These are phyloP conservation scores for Beauveria scarabaeidicola DNA, from an alignment of 2,329 filamentous ascomycete genomes.

Conservation along the genomic window DNA sequence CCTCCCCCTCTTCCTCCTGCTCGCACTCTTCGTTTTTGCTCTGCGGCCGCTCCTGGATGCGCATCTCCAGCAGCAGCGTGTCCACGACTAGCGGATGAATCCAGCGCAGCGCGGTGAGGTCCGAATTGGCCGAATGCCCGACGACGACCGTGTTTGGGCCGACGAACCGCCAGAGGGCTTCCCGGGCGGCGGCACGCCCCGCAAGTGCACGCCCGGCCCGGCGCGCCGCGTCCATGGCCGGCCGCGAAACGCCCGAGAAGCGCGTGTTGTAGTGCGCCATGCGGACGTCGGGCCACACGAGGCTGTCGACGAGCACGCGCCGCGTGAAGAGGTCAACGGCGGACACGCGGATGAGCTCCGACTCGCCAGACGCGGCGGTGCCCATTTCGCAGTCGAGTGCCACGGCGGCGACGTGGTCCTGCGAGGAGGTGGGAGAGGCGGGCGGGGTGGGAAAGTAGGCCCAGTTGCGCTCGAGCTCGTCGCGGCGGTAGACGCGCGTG, in stretches of 20 bases:
- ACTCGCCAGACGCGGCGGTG: conserved; percentile 31
- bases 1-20: too few relatives aligned
- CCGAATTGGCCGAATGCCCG: conserved; percentile 34
- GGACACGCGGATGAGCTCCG: conserved; percentile 44
- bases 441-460: conserved; percentile 17
- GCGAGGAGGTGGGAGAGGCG: background rate
- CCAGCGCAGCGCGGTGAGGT: conserved; percentile 38
- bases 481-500: conserved; percentile 15
- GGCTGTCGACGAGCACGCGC: conserved; percentile 37
- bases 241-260: conserved; percentile 38
- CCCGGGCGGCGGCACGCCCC: conserved; percentile 34
- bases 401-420: conserved; percentile 21
- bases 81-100: conserved; percentile 38
- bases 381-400: conserved; percentile 51
- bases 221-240: conserved; percentile 29
- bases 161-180: conserved; percentile 34
- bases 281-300: conserved; percentile 38
- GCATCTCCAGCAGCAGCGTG: conserved; percentile 29
- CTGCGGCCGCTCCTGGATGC: conserved; percentile 13
- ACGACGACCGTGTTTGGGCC: conserved; percentile 39
- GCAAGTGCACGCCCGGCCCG: conserved; percentile 26
- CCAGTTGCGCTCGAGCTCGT: conserved; percentile 23
- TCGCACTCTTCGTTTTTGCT: background rate
- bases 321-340: conserved; percentile 43
- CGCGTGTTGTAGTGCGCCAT: conserved; percentile 42